A percentile compares a stretch with the other conserved stretches of the same genome.
Evolutionary conservation across 495 filamentous ascomycete species (phyloP).

Genomic region (Aspergillus steynii): DNA sequence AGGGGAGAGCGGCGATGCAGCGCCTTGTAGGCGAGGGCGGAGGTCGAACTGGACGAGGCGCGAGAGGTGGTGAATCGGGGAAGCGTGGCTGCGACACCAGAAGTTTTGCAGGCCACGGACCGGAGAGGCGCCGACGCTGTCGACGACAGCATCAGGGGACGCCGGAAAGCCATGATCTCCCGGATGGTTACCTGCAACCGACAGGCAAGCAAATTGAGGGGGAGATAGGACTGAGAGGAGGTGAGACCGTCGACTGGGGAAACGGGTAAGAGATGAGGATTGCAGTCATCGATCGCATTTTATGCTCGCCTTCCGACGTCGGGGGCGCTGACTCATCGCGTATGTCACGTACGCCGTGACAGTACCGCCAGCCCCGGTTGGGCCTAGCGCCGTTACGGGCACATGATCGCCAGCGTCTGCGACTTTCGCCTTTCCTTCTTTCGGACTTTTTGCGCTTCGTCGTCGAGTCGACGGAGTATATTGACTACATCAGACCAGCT

Average conservation of each 20-base stretch:
- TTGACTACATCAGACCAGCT: no score
- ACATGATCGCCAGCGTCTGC: conserved; percentile 6
- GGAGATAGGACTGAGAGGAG: conserved; percentile 1
- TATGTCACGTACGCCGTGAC: not conserved
- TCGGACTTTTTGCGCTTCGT: not conserved
- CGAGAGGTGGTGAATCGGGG: conserved; percentile 39
- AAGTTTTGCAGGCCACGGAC: conserved; percentile 32
- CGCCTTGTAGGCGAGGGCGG: conserved; percentile 95
- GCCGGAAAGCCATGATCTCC: conserved; percentile 51
- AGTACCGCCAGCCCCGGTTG: conserved; percentile 12
- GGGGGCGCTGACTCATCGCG: conserved; percentile 19
- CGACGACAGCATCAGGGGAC: conserved; percentile 42
- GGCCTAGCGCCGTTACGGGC: conserved; percentile 10
- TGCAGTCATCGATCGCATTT: conserved; percentile 25
- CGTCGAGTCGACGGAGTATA: no score
- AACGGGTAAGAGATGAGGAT: conserved; percentile 24
- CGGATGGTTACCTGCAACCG: conserved; percentile 13
- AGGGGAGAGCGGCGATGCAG: conserved; percentile 84
- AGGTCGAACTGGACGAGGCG: conserved; percentile 67
- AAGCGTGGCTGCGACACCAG: conserved; percentile 36
- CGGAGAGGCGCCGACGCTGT: conserved; percentile 39
- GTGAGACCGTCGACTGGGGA: conserved; percentile 18
- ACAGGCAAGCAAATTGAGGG: conserved; percentile 10
- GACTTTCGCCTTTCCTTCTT: not conserved
- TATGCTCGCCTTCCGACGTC: conserved; percentile 41